These are phyloP conservation scores for Salix caprea DNA, from an alignment of 345 rosid species.

Conservation along the genomic window DNA sequence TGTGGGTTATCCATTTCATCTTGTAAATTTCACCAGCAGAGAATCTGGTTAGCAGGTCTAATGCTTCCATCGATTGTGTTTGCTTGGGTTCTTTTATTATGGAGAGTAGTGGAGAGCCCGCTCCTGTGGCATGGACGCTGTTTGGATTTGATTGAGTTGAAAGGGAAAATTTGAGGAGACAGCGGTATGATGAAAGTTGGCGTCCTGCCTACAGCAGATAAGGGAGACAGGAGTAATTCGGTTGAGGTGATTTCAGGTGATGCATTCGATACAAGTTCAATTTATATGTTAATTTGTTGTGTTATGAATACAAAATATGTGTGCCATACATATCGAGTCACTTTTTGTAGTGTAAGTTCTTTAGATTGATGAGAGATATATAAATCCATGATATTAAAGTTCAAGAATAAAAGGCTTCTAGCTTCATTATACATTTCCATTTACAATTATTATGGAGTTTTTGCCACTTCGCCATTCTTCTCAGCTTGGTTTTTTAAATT, in stretches of 20 bases:
- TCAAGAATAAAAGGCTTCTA: conserved; percentile 29
- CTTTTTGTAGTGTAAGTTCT: conserved; percentile 29
- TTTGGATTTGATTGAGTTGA: conserved; percentile 21
- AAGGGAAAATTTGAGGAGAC: conserved; percentile 13
- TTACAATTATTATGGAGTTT: not conserved
- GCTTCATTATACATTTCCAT: conserved; percentile 3
- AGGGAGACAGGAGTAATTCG: conserved; percentile 27
- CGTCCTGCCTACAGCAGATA: conserved; percentile 18
- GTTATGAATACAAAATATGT: conserved; percentile 21
- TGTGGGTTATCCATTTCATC: conserved; percentile 20
- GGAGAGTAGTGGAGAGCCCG: conserved; percentile 24
- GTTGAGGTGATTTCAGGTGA: conserved; percentile 47
- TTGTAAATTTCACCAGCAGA: conserved; percentile 35
- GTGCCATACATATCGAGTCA: conserved; percentile 22
- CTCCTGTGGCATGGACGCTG: conserved; percentile 27
- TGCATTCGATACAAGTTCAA: conserved; percentile 31
- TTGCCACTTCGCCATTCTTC: not conserved
- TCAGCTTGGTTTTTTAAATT: not conserved
- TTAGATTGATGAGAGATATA: conserved; percentile 32
- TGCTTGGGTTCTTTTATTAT: conserved; percentile 31
- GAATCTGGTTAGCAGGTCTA: conserved; percentile 32
- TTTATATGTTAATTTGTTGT: conserved; percentile 41
- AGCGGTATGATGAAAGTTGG: conserved; percentile 7
- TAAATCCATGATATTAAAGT: conserved; percentile 15
- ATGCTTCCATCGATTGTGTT: conserved; percentile 46